Base-by-base conservation (phyloP, 1,284 basidiomycete species). In the Heimioporus punctisporus region DNA sequence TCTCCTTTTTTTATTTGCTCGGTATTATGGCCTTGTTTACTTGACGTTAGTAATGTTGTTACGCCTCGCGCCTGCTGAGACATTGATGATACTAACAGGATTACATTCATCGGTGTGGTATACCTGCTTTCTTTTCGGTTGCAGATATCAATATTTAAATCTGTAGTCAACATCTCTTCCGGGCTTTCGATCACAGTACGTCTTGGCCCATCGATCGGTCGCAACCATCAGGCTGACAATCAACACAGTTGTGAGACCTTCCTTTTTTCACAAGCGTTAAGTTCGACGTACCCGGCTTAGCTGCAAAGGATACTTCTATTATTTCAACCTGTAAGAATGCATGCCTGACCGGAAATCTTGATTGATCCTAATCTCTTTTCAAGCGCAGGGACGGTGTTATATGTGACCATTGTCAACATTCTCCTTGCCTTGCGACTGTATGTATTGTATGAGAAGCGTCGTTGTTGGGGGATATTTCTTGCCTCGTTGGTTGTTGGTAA, bases 21-120 rank as follows among this genome's bases (percentile, higher is more conserved):
- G 63, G n/a, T 67, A 67, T 41, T 64, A 67, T 17, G 63, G 60
- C 17, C 39, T 64, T 24, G 11, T 65, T 26, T 64, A 53, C 46
- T 55, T 65, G 26, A 46, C 46, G 63, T 64, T 21, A 25, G 64
- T 61, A 31, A 5, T 44, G 19, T 26, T 8, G 3, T 12, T 11
- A 8, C 23, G 27, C 24, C 30, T 12, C 7, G 27, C 12, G 15
- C 23, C 8, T 28, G 19, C 8, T 11, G 4, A 41, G 12, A n/a
- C 31, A 26, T n/a, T 31, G 51, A 27, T 52, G 9, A n/a, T 1
- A 2, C 19, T 21, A 5, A 42, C 48, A 63, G 62, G 26, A 26
- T 54, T 34, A 52, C 62, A 46, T 62, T 63, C 30, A 21, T 44
- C 23, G 60, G 62, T 63, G 55, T 45, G 57, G 34, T 30, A 28